A percentile compares a stretch with the other conserved stretches of the same genome.
Conservation (phyloP, 345 rosid genomes). For the Corchorus olitorius region DNA sequence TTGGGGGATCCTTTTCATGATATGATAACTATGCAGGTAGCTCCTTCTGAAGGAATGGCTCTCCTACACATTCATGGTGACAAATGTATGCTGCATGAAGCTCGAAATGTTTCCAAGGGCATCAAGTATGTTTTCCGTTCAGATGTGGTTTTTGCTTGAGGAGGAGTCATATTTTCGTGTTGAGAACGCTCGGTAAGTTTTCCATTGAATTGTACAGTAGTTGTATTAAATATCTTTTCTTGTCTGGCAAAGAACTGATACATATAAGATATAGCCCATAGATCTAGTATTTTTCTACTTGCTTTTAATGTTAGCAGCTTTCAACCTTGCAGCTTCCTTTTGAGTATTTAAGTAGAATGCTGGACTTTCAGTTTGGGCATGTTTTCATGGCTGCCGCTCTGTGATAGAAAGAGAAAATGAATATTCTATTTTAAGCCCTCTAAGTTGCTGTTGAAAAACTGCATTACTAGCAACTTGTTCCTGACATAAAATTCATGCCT, state of each 20-base stretch:
- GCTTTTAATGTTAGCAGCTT: not conserved
- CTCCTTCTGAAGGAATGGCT: slow-evolving; percentile 92
- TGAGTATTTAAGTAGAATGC: not conserved
- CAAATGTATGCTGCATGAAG: slow-evolving; percentile 94
- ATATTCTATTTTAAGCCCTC: too few species aligned
- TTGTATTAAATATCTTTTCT: not conserved
- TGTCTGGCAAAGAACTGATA: not conserved
- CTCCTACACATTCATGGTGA: slow-evolving; percentile 91
- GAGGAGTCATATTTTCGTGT: not conserved
- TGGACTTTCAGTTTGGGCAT: not conserved
- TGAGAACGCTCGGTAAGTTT: not conserved
- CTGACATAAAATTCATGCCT: not conserved
- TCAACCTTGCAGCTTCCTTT: not conserved
- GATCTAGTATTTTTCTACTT: not conserved
- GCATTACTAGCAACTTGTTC: not conserved
- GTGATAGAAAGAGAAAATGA: too few species aligned
- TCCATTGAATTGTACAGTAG: not conserved
- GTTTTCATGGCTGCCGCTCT: not conserved
- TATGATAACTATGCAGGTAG: slow-evolving; percentile 51
- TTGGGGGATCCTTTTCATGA: not conserved
- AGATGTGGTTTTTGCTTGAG: slow-evolving; percentile 88
- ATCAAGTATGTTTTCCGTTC: slow-evolving; percentile 88
- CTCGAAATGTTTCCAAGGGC: slow-evolving; percentile 70
- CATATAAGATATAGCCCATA: not conserved
- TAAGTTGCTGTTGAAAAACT: not conserved